Base-by-base conservation (phyloP, 176 grass and related monocot genomes). In the Alopecurus myosuroides region DNA sequence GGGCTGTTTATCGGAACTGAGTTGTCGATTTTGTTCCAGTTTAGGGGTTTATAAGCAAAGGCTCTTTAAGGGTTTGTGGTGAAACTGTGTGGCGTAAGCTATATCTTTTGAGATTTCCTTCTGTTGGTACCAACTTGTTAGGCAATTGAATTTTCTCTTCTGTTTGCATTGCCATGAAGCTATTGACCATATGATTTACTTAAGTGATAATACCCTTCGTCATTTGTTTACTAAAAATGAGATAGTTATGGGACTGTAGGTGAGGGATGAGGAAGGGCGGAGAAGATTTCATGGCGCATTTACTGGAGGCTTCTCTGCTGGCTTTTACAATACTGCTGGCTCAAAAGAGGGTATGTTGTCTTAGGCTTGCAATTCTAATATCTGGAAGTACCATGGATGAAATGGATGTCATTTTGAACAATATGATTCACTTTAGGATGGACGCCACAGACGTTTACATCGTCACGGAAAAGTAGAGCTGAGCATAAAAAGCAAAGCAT, bases 201-300 rank as follows among this genome's bases (percentile, higher is more conserved):
- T 7, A 53, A 79, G 29, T 69, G 33, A 28, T 39, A 23, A 7
- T 63, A 23, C 45, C 55, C 63, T 22, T 41, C 35, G 26, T 28
- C 35, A 34, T 28, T 31, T 26, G 13, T 33, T 31, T 77, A n/a
- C 19, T 58, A 33, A 83, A 39, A 77, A 40, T 34, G 20, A 74
- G 65, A 53, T 44, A 11, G 42, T 53, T 3, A 61, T 77, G 46
- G 39, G 39, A n/a, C 4, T 93, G 58, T 41, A 98, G 96, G 93
- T 98, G 45, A 92, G 81, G 88, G 96, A 98, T 84, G 96, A 98
- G 81, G 93, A 95, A 92, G 96, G 96, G 42, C 86, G 91, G 71
- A 95, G 88, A 91, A 95, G 93, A 87, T 94, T 98, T 79, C 96
- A 98, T 81, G 96, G 96, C 51, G 96, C 96, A 30, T 98, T 98